Evolutionary conservation across 495 filamentous ascomycete species (phyloP), one percentile per base, ranked within the genome.

Genomic region (Articulospora tetracladia): DNA sequence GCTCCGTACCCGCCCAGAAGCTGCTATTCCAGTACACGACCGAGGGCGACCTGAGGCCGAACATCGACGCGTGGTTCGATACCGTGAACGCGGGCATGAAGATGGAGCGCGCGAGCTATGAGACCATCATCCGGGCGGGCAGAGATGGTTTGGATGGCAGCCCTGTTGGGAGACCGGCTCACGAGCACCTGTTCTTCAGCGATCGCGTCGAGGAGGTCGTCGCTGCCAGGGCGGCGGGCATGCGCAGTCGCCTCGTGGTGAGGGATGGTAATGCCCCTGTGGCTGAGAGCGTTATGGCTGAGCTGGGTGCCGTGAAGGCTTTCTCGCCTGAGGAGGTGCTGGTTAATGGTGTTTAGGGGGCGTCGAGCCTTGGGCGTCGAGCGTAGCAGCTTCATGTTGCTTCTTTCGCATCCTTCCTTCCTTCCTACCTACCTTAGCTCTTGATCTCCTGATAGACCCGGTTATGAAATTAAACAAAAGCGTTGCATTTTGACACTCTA

Each of bases 61-160:
- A 77, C 47, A 76, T 90, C 58, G 71, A 71, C 25, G 83, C 76
- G 48, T 88, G 80, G 71, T 91, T 87, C 61, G 88, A 91, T 69
- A 90, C 87, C 6, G 79, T 86, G 39, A 91, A 85, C 62, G 87
- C 87, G n/a, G 88, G 88, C 8, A 74, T 79, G 61, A 91, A 91
- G 76, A 73, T 70, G 53, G 83, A 88, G 61, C 58, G 65, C 30
- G 69, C 59, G 32, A 89, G 86, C 66, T 91, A 91, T 68, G 68
- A 70, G 66, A 80, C 69, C 58, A 90, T 91, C 60, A 70, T 70
- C 23, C 20, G 25, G 23, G 30, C 30, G 6, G 30, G 15, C n/a
- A n/a, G n/a, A n/a, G n/a, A n/a, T n/a, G n/a, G n/a, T n/a, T n/a
- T n/a, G n/a, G n/a, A n/a, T n/a, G n/a, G n/a, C n/a, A n/a, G n/a